Evolutionary conservation across 345 rosid species (phyloP), one percentile per base, ranked within the genome.

Genomic region (Chamaenerion angustifolium): DNA sequence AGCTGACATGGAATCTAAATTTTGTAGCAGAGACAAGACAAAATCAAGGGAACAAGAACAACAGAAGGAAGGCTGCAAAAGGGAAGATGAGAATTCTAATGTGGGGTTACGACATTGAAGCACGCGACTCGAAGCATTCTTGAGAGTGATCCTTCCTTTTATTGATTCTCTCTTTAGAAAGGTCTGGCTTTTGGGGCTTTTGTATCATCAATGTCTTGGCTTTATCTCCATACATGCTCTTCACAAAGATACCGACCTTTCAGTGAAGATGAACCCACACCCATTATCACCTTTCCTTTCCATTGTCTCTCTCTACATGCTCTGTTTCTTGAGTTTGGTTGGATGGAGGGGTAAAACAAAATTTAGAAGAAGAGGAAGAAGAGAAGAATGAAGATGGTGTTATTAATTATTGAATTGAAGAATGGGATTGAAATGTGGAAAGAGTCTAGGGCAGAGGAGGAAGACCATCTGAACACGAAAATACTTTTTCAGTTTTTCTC

Each of bases 301-400:
- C 54, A 11, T 40, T 31, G 42, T 51, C 55, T 35, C 54, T 51
- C 55, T 25, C 55, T 51, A 40, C 13, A 10, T 18, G 12, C 14
- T 12, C 11, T n/a, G 55, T 2, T 3, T 15, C 19, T n/a, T 16
- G 27, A 42, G 12, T 17, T 46, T 43, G 64, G 73, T 82, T n/a
- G n/a, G n/a, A n/a, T n/a, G n/a, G n/a, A n/a, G n/a, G n/a, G n/a
- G n/a, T n/a, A n/a, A n/a, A n/a, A n/a, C n/a, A n/a, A n/a, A n/a
- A n/a, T n/a, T 88, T 78, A 67, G 73, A 70, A 78, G 68, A 73
- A 54, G 52, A 62, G 44, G 54, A 56, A 61, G 46, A 6, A 44
- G 46, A n/a, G n/a, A n/a, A n/a, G n/a, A n/a, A n/a, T n/a, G n/a
- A 51, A 7, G 16, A 52, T 5, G 7, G 42, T 13, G 19, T 19